Conservation (phyloP, 2,329 filamentous ascomycete species). For the Lasiodiplodia hormozganensis region DNA sequence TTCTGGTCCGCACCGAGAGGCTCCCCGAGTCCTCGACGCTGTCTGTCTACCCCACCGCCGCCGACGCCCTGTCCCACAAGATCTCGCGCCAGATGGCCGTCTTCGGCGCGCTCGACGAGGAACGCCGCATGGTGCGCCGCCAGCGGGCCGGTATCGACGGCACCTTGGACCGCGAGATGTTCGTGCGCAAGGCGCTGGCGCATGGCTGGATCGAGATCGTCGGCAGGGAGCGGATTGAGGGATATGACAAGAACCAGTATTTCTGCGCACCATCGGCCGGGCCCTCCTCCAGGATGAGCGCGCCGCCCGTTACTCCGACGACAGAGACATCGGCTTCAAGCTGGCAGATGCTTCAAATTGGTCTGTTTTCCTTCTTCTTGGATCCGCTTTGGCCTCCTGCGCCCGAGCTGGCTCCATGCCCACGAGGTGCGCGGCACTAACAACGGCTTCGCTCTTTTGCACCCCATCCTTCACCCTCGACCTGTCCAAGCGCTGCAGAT, state of each 20-base stretch:
- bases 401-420: not conserved
- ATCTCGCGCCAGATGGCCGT: not conserved
- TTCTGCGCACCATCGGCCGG: constrained; percentile 36
- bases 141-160: not conserved
- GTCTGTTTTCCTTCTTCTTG: too few species aligned
- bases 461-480: not conserved
- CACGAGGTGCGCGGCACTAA: not conserved
- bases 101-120: not conserved
- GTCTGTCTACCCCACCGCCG: not conserved
- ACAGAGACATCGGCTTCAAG: too few species aligned
- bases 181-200: not conserved
- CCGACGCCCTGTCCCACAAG: not conserved
- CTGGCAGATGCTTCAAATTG: too few species aligned
- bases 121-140: not conserved
- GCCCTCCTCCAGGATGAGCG: not conserved
- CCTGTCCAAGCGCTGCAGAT: too few species aligned
- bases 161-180: not conserved
- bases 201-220: not conserved
- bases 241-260: not conserved
- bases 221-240: not conserved
- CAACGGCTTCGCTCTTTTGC: not conserved
- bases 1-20: too few species aligned
- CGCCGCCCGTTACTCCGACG: not conserved
- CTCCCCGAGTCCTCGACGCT: not conserved
- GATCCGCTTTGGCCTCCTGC: too few species aligned